phyloP scores from a whole-genome alignment of 1,139 yeast genomes.

The Hanseniaspora sp. region DNA sequence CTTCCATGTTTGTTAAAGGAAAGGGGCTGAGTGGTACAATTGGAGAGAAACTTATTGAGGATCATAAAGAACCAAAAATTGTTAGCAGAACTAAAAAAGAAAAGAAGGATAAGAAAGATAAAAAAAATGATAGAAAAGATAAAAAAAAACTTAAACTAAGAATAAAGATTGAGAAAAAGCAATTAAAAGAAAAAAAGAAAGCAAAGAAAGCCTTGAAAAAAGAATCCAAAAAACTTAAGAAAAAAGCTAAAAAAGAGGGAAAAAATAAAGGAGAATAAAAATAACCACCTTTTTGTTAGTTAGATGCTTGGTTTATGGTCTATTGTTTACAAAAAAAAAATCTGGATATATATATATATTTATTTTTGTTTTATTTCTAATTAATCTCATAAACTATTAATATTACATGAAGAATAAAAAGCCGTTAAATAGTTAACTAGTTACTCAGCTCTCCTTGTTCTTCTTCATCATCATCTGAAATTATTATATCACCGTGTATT shows the following conservation, averaged over 20 bases:
- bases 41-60: conserved; percentile 28
- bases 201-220: conserved; percentile 22
- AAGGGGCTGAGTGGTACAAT: conserved; percentile 75
- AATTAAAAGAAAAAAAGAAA: conserved; percentile 21
- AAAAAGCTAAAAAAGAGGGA: conserved; percentile 20
- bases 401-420: too few species aligned
- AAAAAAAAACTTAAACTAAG: conserved; percentile 23
- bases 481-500: conserved; percentile 19
- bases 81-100: conserved; percentile 18
- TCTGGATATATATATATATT: too few species aligned
- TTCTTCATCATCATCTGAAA: conserved; percentile 14
- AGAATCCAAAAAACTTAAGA: conserved; percentile 13
- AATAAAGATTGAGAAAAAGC: conserved; percentile 22
- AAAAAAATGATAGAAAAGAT: conserved; percentile 25
- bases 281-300: not conserved
- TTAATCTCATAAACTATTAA: not conserved
- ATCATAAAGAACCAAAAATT: conserved; percentile 22
- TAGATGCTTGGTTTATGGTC: too few species aligned
- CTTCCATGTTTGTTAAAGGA: conserved; percentile 70
- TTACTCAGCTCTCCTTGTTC: not conserved
- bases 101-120: conserved; percentile 20
- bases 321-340: too few species aligned
- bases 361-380: not conserved
- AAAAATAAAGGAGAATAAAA: conserved; percentile 18
- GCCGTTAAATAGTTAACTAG: not conserved